Conservation (phyloP, 106 monocot genomes). For the Dactylorhiza incarnata region DNA sequence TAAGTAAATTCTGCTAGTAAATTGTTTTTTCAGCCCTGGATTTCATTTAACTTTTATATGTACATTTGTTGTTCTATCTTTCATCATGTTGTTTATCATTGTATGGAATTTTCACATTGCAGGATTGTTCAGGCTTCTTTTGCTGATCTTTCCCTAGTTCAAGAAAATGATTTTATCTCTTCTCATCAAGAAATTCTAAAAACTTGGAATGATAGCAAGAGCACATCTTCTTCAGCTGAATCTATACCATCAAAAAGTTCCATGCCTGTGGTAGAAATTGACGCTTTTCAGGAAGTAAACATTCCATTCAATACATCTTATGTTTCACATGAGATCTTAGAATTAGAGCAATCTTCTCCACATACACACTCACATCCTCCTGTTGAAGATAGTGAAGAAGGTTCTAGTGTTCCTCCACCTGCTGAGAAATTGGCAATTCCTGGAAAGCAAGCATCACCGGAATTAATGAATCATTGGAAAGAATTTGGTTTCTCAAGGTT, state of each 20-base stretch:
- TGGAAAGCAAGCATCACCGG: slow-evolving; percentile 42
- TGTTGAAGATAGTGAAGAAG: slow-evolving; percentile 14
- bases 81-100: neutral
- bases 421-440: slow-evolving; percentile 31
- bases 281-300: slow-evolving; percentile 14
- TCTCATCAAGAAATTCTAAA: slow-evolving; percentile 17
- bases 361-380: slow-evolving; percentile 7
- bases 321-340: neutral
- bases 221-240: neutral
- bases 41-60: neutral
- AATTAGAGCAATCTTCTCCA: neutral
- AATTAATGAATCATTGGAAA: slow-evolving; percentile 55
- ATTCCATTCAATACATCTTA: slow-evolving; percentile 15
- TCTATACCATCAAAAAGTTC: slow-evolving; percentile 10
- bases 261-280: slow-evolving; percentile 14
- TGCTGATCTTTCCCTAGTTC: slow-evolving; percentile 23
- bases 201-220: neutral
- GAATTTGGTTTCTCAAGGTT: slow-evolving; percentile 76
- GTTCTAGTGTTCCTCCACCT: slow-evolving; percentile 8
- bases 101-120: slow-evolving; percentile 11
- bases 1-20: neutral
- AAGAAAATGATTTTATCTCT: slow-evolving; percentile 6
- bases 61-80: neutral
- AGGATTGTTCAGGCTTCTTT: slow-evolving; percentile 61
- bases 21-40: neutral